Evolutionary conservation across 257 asterid genomes (phyloP), one percentile per base, ranked within the genome.

Genomic region (Solanum habrochaites): DNA sequence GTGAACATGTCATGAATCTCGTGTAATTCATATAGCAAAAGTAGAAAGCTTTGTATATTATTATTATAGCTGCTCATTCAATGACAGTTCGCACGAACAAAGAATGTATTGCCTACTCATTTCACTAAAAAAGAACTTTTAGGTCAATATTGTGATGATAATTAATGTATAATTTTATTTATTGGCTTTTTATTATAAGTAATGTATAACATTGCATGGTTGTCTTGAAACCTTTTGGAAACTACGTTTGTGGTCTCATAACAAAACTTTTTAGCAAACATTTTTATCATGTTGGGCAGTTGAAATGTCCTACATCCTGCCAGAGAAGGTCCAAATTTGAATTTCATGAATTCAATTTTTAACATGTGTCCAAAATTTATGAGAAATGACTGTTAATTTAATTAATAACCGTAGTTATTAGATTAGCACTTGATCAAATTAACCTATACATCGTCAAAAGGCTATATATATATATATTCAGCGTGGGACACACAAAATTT

Each of bases 31-130:
- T 80, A 80, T 80, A 42, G 18, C 11, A 80, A 45, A 80, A 80
- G 67, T 43, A 27, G 84, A 47, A 78, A 45, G 9, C 37, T 75
- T n/a, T 75, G 42, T 64, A 64, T 5, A n/a, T 64, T 64, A 64
- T 25, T 37, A 37, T 37, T 64, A 64, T 75, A 7, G 37, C 18
- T 45, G 84, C 64, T 78, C 66, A 27, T 83, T 83, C 42, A 84
- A 70, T 64, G 86, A 83, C 64, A 83, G 42, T 83, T 83, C 31
- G 80, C 86, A 84, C 80, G 86, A 84, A 29, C 86, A 84, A 84
- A 84, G 86, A 84, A 84, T 84, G 67, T 84, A 62, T 84, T 80
- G 67, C 85, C 67, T 80, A 47, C 67, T 47, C 67, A 1, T 66
- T 66, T 84, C 80, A 39, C 80, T 32, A 32, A 62, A 64, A 25